Evolutionary conservation across 2,329 filamentous ascomycete species (phyloP), one percentile per base, ranked within the genome.

Genomic region (Sporothrix brasiliensis): DNA sequence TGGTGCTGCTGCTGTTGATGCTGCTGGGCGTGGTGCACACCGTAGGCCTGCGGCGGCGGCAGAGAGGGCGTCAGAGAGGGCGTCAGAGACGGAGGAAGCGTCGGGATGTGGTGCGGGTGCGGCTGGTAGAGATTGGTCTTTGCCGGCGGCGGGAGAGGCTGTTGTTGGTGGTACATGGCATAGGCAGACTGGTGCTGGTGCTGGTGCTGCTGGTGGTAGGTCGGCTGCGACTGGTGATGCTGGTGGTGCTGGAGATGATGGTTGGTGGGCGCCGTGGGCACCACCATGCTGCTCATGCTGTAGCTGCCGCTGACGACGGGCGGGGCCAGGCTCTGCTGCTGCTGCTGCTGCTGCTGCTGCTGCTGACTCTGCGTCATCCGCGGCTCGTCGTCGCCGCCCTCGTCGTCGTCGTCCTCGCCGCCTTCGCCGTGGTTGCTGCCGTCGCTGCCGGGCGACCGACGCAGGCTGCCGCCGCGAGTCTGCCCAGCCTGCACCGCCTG

Each of bases 1-100:
- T 73, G 71, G 11, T 72, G 72, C 27, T 65, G 53, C 1, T 63
- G 70, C 7, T 47, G 60, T 16, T 53, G 61, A 2, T 68, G 49
- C 16, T n/a, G 58, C 13, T 54, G 65, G 6, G 52, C 19, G 13
- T 66, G 54, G 49, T 73, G 70, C n/a, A 74, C 50, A 9, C 63
- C 70, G 52, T 74, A 70, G n/a, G 68, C 19, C 27, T 30, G 49
- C 24, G 63, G 66, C 27, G 63, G 54, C 53, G 50, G 54, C 27
- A 53, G 66, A 27, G 47, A 39, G 14, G 61, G 41, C 44, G 58
- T 47, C 19, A 53, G 66, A 27, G 47, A 39, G 14, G 61, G 41
- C 21, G 58, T 47, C 19, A 53, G 66, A 27, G 47, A 39, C n/a
- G 61, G 41, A 21, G 58, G 11, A 13, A 44, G 41, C 11, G 47